These are phyloP conservation scores for Starmerella stellata DNA, from an alignment of 805 yeast genomes.

Conservation along the genomic window DNA sequence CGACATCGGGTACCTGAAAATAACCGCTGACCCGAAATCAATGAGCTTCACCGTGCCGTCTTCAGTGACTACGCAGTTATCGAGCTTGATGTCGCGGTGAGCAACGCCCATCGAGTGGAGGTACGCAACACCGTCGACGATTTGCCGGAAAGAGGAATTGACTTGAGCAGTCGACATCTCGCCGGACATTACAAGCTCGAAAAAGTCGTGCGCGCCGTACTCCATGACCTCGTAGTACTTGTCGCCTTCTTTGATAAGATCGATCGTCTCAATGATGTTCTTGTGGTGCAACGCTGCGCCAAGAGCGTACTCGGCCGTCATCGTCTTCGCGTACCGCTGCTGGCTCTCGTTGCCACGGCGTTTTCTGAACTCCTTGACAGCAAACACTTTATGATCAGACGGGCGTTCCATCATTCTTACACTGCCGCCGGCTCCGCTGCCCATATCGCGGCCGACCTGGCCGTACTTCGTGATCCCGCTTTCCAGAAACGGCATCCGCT, in stretches of 20 bases:
- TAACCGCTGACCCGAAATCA: conserved; percentile 86
- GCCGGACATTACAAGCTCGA: conserved; percentile 82
- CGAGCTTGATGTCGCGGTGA: conserved; percentile 81
- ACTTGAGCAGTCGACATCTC: conserved; percentile 53
- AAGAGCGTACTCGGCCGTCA: conserved; percentile 62
- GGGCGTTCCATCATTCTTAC: conserved; percentile 59
- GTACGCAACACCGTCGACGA: conserved; percentile 54
- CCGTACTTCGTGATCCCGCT: conserved; percentile 48
- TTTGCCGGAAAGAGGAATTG: conserved; percentile 67
- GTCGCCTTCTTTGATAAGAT: conserved; percentile 51
- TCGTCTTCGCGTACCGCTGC: conserved; percentile 55
- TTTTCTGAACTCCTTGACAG: conserved; percentile 71
- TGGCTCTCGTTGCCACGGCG: conserved; percentile 44
- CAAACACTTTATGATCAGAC: conserved; percentile 46
- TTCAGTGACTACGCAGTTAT: conserved; percentile 69
- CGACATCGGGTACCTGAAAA: conserved; percentile 51
- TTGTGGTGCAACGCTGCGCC: conserved; percentile 64
- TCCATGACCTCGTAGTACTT: conserved; percentile 72
- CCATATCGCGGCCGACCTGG: conserved; percentile 51
- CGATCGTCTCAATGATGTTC: conserved; percentile 65
- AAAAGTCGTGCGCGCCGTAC: conserved; percentile 78
- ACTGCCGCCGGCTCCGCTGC: conserved; percentile 90
- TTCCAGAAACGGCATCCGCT: conserved; percentile 26
- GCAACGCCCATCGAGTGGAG: conserved; percentile 72
- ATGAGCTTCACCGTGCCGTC: conserved; percentile 68